Evolutionary conservation across 2,329 filamentous ascomycete genomes (phyloP).

Genomic region (Penicillium brasilianum): DNA sequence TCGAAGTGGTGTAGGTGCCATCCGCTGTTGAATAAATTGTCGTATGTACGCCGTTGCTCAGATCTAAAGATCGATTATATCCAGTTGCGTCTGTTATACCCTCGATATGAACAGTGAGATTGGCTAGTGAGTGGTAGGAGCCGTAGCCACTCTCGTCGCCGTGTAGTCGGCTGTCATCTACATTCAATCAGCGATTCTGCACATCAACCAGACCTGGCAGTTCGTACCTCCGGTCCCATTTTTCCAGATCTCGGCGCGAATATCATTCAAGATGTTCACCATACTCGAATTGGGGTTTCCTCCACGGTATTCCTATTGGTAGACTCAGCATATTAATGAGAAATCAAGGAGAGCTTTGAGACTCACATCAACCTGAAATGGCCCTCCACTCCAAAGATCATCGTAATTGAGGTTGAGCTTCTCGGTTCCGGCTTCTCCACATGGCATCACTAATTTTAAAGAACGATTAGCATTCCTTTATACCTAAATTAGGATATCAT

Average conservation of each 20-base stretch:
- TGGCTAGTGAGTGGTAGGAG: conserved; percentile 30
- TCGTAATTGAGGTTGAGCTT: conserved; percentile 33
- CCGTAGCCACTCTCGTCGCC: conserved; percentile 32
- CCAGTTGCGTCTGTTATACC: conserved; percentile 10
- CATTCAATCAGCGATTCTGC: conserved; percentile 26
- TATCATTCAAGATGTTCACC: conserved; percentile 8
- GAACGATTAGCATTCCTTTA: background rate
- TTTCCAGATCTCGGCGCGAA: conserved; percentile 19
- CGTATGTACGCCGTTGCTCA: conserved; percentile 18
- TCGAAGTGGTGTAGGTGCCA: conserved; percentile 11
- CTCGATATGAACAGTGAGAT: conserved; percentile 28
- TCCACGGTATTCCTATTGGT: conserved; percentile 5
- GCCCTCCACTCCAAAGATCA: conserved; percentile 35
- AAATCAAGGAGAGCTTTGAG: background rate
- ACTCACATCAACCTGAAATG: conserved; percentile 24
- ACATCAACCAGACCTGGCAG: background rate
- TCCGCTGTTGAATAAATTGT: conserved; percentile 5
- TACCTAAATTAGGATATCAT: background rate
- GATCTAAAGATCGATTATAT: conserved; percentile 26
- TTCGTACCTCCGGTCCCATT: background rate
- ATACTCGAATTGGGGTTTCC: conserved; percentile 7
- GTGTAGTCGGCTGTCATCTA: conserved; percentile 30
- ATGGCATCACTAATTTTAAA: conserved; percentile 22
- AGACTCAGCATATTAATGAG: background rate
- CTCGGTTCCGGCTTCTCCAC: conserved; percentile 20